phyloP scores from a whole-genome alignment of 75 land plant genomes.

The Picea glauca region DNA sequence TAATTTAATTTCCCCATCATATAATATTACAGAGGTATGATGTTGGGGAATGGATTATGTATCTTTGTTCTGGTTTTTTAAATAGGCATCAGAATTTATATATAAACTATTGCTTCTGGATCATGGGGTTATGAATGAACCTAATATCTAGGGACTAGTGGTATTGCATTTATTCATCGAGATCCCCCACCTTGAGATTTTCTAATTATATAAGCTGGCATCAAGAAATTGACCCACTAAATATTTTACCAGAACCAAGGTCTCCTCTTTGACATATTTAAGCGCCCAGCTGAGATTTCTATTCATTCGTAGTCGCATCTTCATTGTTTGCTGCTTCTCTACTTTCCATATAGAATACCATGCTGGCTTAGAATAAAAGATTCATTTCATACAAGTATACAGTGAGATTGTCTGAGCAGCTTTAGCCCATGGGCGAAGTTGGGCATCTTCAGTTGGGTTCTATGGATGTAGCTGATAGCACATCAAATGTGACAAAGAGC shows the following conservation, averaged over 20 bases:
- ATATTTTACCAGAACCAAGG: conserved; percentile 2
- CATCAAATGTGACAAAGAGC: too few species aligned
- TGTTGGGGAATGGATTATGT: neutral
- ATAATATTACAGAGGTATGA: neutral
- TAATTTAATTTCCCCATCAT: neutral
- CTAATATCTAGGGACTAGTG: neutral
- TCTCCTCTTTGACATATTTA: conserved; percentile 8
- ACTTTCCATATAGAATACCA: neutral
- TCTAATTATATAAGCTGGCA: neutral
- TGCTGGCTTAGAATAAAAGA: neutral
- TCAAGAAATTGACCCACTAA: conserved; percentile 1
- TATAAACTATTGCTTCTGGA: too few species aligned
- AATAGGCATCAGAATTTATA: neutral
- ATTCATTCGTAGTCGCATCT: conserved; percentile 4
- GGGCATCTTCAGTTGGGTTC: conserved; percentile 12
- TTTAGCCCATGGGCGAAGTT: conserved; percentile 7
- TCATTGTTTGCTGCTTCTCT: neutral
- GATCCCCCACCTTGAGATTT: conserved; percentile 11
- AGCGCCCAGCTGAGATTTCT: neutral
- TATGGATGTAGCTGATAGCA: neutral
- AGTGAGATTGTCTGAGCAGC: neutral
- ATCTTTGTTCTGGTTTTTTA: conserved; percentile 9
- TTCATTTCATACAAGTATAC: neutral
- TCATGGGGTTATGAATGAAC: too few species aligned
- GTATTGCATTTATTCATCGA: neutral